phyloP scores from a whole-genome alignment of 768 basidiomycete genomes.

The Glaciozyma antarctica region DNA sequence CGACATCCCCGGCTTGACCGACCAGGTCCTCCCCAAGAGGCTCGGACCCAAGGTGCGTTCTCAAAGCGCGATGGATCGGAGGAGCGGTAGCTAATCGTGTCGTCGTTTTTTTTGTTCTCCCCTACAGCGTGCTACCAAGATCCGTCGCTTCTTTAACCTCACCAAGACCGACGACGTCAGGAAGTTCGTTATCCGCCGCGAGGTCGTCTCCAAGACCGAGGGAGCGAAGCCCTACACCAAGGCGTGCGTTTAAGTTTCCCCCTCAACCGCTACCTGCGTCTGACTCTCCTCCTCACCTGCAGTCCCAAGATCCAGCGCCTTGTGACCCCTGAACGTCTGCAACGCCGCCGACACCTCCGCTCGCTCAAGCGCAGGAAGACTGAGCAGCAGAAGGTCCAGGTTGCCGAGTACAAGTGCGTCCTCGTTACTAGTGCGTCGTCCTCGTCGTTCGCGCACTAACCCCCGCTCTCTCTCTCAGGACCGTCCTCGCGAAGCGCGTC shows the following conservation, averaged over 20 bases:
- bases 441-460: not conserved
- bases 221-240: conserved; percentile 68
- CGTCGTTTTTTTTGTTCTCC: not conserved
- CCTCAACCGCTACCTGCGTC: not conserved
- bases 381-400: conserved; percentile 89
- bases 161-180: conserved; percentile 96
- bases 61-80: not conserved
- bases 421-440: too few species aligned
- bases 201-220: conserved; percentile 79
- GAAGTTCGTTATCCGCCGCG: conserved; percentile 89
- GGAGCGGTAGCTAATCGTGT: not conserved
- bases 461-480: not conserved
- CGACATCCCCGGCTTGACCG: conserved; percentile 85
- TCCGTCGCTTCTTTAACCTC: conserved; percentile 94
- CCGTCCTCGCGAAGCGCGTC: conserved; percentile 29
- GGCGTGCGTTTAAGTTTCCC: conserved; percentile 51
- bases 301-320: conserved; percentile 96
- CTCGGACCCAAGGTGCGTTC: conserved; percentile 72
- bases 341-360: conserved; percentile 86
- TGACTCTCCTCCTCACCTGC: conserved; percentile 1
- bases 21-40: conserved; percentile 83
- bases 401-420: conserved; percentile 81
- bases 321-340: conserved; percentile 87
- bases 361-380: conserved; percentile 78
- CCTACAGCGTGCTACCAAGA: conserved; percentile 64